Evolutionary conservation across 345 rosid genomes (phyloP).

Genomic region (Populus tremula): DNA sequence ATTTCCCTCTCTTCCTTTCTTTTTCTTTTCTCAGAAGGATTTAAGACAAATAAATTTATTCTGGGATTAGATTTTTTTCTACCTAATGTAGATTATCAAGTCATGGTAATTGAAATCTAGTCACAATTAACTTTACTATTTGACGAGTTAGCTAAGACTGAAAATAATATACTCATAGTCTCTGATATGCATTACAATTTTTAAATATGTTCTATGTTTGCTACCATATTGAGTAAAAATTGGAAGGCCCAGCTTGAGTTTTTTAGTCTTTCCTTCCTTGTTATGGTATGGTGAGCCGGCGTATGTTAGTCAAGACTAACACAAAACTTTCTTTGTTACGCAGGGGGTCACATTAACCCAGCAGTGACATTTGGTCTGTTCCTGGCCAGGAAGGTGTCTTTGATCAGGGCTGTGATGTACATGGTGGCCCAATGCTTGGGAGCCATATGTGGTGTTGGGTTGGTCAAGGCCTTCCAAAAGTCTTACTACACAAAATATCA

Average conservation of each 20-base stretch:
- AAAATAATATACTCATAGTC: too few relatives aligned
- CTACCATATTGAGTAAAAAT: neutral
- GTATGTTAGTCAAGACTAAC: neutral
- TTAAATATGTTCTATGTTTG: neutral
- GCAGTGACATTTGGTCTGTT: slow-evolving; percentile 83
- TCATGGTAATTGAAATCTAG: neutral
- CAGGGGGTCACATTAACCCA: slow-evolving; percentile 86
- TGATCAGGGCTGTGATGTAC: slow-evolving; percentile 60
- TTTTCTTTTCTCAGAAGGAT: neutral
- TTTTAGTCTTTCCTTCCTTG: neutral
- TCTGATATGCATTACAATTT: too few relatives aligned
- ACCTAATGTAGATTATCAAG: neutral
- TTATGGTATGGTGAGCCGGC: neutral
- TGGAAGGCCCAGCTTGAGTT: neutral
- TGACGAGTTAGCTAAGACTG: too few relatives aligned
- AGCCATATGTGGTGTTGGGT: slow-evolving; percentile 77
- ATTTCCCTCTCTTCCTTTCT: neutral
- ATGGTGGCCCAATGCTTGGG: slow-evolving; percentile 76
- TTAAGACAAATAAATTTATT: too few relatives aligned
- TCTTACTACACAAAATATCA: slow-evolving; percentile 47
- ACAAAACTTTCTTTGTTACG: neutral
- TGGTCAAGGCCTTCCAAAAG: slow-evolving; percentile 66
- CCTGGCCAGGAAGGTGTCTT: slow-evolving; percentile 71
- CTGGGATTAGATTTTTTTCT: too few relatives aligned
- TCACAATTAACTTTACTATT: too few relatives aligned